Base-by-base conservation (phyloP, 306 rosid species). In the Parietaria judaica region DNA sequence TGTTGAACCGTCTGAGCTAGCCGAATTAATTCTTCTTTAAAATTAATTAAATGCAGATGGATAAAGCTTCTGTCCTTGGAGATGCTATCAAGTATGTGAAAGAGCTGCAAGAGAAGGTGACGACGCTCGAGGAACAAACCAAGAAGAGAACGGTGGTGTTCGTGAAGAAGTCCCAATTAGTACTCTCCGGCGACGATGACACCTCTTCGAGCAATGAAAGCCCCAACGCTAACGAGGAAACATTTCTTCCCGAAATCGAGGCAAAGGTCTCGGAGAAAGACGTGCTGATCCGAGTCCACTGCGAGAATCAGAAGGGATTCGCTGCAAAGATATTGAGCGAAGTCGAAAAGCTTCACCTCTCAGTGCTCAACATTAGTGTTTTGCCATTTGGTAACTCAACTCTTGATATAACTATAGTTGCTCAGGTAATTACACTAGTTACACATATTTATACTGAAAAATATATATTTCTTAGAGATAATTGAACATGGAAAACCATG, bases 61-160 rank as follows among this genome's bases (percentile, higher is more conserved):
- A 88, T 64, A 88, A 88, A 77, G 85, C 87, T 55, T 78, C 94
- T 8, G 84, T 90, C 41, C 83, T 90, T 54, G 77, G 77, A 38
- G 94, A 90, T 54, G 77, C 95, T 11, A 82, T 86, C 9, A 79
- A 79, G 53, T 79, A 90, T 50, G 70, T 84, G 77, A 82, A 84
- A 37, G 70, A 82, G 70, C 84, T 90, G 35, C 82, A 84, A 66
- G 86, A 79, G 15, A 73, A 81, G 6, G 63, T 86, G 31, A 64
- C 46, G 7, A 7, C 72, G 54, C 78, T 90, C 5, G 95, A 90
- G 71, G 90, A 84, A 46, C 73, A 74, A 50, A 66, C 69, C n/a
- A 79, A 84, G 75, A 84, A 64, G 65, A 71, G 74, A 62, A 75
- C 70, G 2, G 66, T 63, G 17, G 80, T 79, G 35, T 58, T 67